These are phyloP conservation scores for Poteriospumella lacustris DNA, from an alignment of 108 stramenopile species.

Conservation along the genomic window DNA sequence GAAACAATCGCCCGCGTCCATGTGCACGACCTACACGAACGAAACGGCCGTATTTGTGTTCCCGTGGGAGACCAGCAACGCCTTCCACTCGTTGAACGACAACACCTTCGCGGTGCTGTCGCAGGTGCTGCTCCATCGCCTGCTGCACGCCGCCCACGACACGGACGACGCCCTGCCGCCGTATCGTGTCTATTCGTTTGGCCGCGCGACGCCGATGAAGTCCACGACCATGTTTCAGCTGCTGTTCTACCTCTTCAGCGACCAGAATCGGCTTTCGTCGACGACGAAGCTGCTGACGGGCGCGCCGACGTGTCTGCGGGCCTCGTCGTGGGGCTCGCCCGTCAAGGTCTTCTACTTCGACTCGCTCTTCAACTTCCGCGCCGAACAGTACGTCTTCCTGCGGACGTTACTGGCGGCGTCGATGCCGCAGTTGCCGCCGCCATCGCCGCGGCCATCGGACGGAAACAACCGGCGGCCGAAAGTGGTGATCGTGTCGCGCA, in stretches of 20 bases:
- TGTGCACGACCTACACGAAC: no score
- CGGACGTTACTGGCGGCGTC: background rate
- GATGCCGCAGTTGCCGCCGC: background rate
- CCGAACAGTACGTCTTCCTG: background rate
- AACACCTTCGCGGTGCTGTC: background rate
- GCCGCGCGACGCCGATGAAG: background rate
- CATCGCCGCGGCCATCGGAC: background rate
- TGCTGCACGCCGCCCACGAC: background rate
- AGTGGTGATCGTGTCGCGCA: background rate
- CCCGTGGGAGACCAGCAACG: background rate
- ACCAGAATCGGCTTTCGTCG: background rate
- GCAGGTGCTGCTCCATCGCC: background rate
- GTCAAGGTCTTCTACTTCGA: background rate
- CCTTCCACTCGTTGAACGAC: conserved; percentile 9
- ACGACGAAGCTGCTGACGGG: background rate
- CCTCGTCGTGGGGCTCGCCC: background rate
- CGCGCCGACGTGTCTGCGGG: background rate
- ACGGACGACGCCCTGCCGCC: background rate
- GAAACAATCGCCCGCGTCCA: no score
- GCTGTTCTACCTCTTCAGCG: background rate
- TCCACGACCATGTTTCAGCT: background rate
- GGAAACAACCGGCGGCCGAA: background rate
- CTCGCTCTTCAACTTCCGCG: background rate
- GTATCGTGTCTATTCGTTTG: background rate
- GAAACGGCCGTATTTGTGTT: background rate